Evolutionary conservation across 805 yeast species (phyloP), one percentile per base, ranked within the genome.

Genomic region (Candida tallmaniae): DNA sequence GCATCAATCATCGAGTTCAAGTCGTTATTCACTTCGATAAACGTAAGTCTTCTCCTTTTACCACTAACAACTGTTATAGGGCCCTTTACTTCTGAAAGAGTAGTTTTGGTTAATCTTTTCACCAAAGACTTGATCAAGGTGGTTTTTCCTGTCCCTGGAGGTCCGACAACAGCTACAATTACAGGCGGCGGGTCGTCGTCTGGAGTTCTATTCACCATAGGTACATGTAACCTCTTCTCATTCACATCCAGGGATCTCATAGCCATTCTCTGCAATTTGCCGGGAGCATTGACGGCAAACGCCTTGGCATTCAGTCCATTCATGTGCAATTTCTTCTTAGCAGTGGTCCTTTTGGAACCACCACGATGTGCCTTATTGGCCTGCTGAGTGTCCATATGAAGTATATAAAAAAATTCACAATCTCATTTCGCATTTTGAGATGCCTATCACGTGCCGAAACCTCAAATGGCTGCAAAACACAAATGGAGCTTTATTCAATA

Each of bases 101-200:
- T 76, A 19, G 94, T 86, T 58, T 93, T 93, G 4, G 97, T 78
- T 58, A 86, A 73, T 55, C 97, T 68, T 59, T 90, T 74, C 5
- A 93, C 87, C 36, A 93, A 66, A 5, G 97, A 87, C 56, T 87
- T 82, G 51, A 93, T 86, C 51, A 93, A 68, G 0, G 97, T 90
- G 11, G 97, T 78, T 55, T 93, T 93, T 45, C 99, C 99, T 0
- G 97, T 93, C 11, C 99, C 99, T 7, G 96, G 95, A 9, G 99
- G 99, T 0, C 99, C 99, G 9, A 93, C 96, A 6, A 93, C 95
- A 0, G 96, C 96, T 16, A 93, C 87, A 37, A 93, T 80, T 15
- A 93, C 82, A 27, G 99, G 99, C 14, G 97, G 97, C 4, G 97
- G 96, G 47, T 86, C 94, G 52, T 90, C 96, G 38, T 90, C 97